Base-by-base conservation (phyloP, 2,329 filamentous ascomycete species). In the Magnaporthiopsis rhizophila region DNA sequence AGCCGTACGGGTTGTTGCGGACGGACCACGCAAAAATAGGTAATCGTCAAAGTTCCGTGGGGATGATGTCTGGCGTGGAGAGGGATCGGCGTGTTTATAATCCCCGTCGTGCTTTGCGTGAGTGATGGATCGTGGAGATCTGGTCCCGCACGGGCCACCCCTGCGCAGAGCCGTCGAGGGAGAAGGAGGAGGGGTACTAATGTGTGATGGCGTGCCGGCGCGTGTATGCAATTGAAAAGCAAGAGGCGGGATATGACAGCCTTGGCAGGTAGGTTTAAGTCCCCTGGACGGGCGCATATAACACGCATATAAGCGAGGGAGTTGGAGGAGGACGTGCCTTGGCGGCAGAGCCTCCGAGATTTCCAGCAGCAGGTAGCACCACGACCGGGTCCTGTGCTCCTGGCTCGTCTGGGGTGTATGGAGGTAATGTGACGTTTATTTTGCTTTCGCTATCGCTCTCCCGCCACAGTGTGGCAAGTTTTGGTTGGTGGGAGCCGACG, bases 31-130 rank as follows among this genome's bases (percentile, higher is more conserved):
- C 45, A 53, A n/a, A n/a, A 45, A 30, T 30, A 30, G 28, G 66
- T 63, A 34, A 59, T 56, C 11, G 67, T 64, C 36, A 38, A 38
- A 38, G 36, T 38, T 38, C 36, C 15, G 13, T 36, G 34, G 1
- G 34, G 34, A 36, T 12, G 11, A 36, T 67, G 59, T 65, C n/a
- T 64, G 66, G 45, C 68, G 66, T 18, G 68, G 36, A 67, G 64
- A 70, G 68, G 36, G 65, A 68, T 13, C 64, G 65, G 53, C 69
- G 66, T 28, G 59, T 50, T 59, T 30, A 34, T 30, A 34, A 34
- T 30, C 12, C 58, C 18, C 34, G 18, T 5, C 28, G 21, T 30
- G 58, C n/a, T 8, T 30, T 3, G 58, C 34, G 15, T 2, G 30
- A 4, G 8, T n/a, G 45, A 53, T 53, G 21, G 45, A 53, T 53